phyloP scores from a whole-genome alignment of 2,329 filamentous ascomycete species.

The Alternaria sp. region DNA sequence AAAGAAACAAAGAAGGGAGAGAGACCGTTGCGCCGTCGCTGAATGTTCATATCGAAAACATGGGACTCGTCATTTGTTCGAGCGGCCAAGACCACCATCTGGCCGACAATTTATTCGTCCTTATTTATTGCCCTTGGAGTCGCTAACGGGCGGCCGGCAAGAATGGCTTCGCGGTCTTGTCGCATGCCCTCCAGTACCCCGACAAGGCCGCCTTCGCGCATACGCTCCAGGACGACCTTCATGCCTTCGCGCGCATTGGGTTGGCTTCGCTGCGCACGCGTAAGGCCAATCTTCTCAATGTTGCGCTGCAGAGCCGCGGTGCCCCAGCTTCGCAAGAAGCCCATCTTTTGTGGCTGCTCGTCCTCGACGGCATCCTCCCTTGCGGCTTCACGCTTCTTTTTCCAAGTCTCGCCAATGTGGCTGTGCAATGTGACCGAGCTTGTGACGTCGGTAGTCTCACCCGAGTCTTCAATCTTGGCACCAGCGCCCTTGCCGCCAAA shows the following conservation, averaged over 20 bases:
- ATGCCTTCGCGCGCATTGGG: conserved; percentile 85
- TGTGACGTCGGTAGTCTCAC: conserved; percentile 69
- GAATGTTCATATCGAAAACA: conserved; percentile 31
- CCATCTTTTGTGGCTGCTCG: conserved; percentile 59
- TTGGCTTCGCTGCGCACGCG: conserved; percentile 78
- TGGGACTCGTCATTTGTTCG: conserved; percentile 4
- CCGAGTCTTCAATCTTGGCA: conserved; percentile 40
- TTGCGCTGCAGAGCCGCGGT: conserved; percentile 77
- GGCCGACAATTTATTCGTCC: conserved; percentile 27
- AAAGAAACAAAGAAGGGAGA: conserved; percentile 19
- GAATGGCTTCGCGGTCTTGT: conserved; percentile 61
- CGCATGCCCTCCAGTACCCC: conserved; percentile 76
- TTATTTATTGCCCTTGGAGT: conserved; percentile 23
- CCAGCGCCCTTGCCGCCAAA: conserved; percentile 34
- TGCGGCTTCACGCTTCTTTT: conserved; percentile 55
- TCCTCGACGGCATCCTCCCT: conserved; percentile 52
- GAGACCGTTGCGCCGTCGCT: conserved; percentile 44
- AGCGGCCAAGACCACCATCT: background rate
- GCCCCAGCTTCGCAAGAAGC: conserved; percentile 70
- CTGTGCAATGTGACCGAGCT: conserved; percentile 79
- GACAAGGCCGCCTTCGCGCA: conserved; percentile 71
- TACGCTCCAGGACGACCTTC: conserved; percentile 78
- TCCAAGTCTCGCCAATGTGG: conserved; percentile 73
- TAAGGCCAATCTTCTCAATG: conserved; percentile 80
- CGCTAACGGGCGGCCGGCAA: conserved; percentile 34